Conservation (phyloP, 768 basidiomycete genomes). For the Kwoniella sp. region DNA sequence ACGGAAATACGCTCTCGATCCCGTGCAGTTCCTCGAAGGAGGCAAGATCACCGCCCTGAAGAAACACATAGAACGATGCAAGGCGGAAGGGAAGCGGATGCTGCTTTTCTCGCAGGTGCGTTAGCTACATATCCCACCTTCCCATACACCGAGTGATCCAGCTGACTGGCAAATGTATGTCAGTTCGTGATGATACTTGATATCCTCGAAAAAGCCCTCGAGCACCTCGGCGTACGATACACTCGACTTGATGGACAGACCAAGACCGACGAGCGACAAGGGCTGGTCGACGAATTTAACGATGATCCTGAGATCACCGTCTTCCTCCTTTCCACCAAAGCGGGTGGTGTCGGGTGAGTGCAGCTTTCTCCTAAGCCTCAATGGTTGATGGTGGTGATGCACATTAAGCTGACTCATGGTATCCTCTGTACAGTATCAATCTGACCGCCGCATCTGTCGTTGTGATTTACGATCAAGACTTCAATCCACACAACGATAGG, state of each 20-base stretch:
- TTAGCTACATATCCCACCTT: neutral
- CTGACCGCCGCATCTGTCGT: conserved; percentile 93
- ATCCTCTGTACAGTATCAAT: conserved; percentile 69
- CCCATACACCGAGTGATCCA: neutral
- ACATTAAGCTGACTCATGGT: neutral
- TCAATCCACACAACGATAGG: conserved; percentile 88
- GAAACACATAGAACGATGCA: conserved; percentile 69
- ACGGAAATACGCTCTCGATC: conserved; percentile 68
- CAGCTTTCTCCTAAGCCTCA: neutral
- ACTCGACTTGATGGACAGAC: conserved; percentile 89
- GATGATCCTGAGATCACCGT: conserved; percentile 81
- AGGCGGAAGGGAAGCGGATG: conserved; percentile 71
- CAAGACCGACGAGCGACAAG: conserved; percentile 87
- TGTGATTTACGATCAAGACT: conserved; percentile 93
- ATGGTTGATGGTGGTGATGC: neutral
- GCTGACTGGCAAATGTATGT: conserved; percentile 80
- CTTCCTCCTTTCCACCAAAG: conserved; percentile 88
- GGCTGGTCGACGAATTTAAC: conserved; percentile 92
- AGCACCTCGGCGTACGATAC: conserved; percentile 70
- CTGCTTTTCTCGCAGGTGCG: conserved; percentile 91
- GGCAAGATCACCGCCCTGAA: conserved; percentile 81
- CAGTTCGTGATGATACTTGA: conserved; percentile 96
- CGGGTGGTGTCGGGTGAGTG: conserved; percentile 60
- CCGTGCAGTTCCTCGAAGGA: conserved; percentile 76
- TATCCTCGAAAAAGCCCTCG: conserved; percentile 81